phyloP scores from a whole-genome alignment of 1,284 basidiomycete genomes.

The Leccinum angustisporum region DNA sequence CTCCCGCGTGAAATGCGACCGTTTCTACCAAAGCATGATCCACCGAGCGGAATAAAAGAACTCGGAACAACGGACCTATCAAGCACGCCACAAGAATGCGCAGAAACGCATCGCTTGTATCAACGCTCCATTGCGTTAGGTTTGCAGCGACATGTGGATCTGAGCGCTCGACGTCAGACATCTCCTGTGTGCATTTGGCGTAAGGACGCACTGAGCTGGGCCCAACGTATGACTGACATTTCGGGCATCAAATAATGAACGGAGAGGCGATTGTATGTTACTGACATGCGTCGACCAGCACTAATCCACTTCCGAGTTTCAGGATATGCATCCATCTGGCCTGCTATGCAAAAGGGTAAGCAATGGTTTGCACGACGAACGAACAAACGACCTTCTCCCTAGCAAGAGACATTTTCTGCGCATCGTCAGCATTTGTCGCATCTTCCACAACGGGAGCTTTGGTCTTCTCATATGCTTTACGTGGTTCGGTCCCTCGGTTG shows the following conservation, averaged over 20 bases:
- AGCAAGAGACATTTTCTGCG: slow-evolving; percentile 3
- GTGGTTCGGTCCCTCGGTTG: slow-evolving; percentile 73
- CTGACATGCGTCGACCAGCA: slow-evolving; percentile 71
- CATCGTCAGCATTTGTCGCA: neutral
- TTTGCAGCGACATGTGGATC: slow-evolving; percentile 39
- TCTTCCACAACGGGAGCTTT: slow-evolving; percentile 1
- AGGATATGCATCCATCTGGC: slow-evolving; percentile 56
- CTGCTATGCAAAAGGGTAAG: slow-evolving; percentile 44
- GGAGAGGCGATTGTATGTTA: slow-evolving; percentile 10
- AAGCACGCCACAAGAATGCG: slow-evolving; percentile 63
- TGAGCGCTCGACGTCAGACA: slow-evolving; percentile 21
- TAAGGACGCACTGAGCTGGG: slow-evolving; percentile 51
- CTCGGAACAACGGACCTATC: slow-evolving; percentile 44
- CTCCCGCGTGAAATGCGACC: slow-evolving; percentile 65
- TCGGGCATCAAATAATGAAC: slow-evolving; percentile 10
- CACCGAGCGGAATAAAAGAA: neutral
- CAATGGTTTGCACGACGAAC: neutral
- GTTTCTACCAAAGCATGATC: slow-evolving; percentile 51
- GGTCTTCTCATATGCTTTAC: slow-evolving; percentile 35
- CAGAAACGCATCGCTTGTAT: slow-evolving; percentile 50
- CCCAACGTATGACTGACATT: slow-evolving; percentile 70
- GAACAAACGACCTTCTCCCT: slow-evolving; percentile 26
- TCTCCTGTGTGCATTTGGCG: neutral
- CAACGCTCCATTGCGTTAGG: slow-evolving; percentile 46
- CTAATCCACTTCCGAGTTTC: slow-evolving; percentile 55